These are phyloP conservation scores for Boechera stricta DNA, from an alignment of 345 rosid species.

Conservation along the genomic window DNA sequence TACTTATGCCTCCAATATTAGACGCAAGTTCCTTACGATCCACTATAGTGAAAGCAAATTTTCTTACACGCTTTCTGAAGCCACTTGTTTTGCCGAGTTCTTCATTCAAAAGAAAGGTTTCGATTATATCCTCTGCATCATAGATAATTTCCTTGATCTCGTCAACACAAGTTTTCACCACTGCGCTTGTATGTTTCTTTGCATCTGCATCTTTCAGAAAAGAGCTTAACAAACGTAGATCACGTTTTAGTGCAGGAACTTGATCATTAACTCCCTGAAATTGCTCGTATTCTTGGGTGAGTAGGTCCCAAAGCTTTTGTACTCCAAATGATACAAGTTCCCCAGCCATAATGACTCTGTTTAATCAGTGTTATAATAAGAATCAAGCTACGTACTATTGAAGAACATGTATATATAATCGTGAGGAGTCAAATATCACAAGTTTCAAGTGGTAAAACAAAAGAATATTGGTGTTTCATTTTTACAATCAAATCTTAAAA, in stretches of 20 bases:
- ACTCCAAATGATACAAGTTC: background rate
- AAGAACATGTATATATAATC: no score
- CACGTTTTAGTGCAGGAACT: no score
- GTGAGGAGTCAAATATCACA: no score
- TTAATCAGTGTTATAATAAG: background rate
- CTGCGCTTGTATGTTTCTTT: conserved; percentile 1
- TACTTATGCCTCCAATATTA: conserved; percentile 26
- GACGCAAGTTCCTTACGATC: background rate
- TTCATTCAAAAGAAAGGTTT: background rate
- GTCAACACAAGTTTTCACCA: background rate
- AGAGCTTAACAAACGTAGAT: background rate
- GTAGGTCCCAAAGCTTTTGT: no score
- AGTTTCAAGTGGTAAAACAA: no score
- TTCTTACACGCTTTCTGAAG: background rate
- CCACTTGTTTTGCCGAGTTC: background rate
- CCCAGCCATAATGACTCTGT: background rate
- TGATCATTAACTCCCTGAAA: no score
- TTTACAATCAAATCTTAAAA: no score
- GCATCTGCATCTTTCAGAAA: background rate
- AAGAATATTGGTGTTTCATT: no score
- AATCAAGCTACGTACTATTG: background rate
- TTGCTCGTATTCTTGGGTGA: no score
- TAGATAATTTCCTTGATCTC: conserved; percentile 40
- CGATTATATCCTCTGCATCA: background rate
- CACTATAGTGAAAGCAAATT: background rate